Percentiles rank a stretch among this genome's conserved stretches.
Conservation (phyloP, 1,284 basidiomycete species). For the Trametes hirsuta region DNA sequence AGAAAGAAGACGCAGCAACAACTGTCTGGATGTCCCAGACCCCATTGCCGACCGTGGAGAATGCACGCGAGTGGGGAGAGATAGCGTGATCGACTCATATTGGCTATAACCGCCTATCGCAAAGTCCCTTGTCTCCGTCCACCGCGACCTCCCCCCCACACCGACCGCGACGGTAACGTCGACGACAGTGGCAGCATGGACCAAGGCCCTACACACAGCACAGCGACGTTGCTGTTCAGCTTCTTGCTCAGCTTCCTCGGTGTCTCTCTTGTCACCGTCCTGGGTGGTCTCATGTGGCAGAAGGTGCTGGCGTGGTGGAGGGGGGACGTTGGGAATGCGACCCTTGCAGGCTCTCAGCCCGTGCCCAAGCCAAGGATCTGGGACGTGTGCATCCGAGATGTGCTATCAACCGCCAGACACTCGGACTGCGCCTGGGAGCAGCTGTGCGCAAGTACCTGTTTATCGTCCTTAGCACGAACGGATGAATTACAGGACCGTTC, state of each 20-base stretch:
- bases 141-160: conserved; percentile 1
- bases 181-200: conserved; percentile 4
- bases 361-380: conserved; percentile 10
- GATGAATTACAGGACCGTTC: conserved; percentile 3
- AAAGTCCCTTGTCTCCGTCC: background rate
- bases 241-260: conserved; percentile 21
- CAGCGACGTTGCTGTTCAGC: conserved; percentile 18
- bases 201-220: background rate
- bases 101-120: background rate
- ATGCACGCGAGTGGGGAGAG: too few species aligned
- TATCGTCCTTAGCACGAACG: background rate
- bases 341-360: background rate
- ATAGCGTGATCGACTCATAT: too few species aligned
- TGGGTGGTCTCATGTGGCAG: conserved; percentile 18
- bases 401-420: conserved; percentile 6
- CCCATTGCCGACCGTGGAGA: too few species aligned
- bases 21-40: too few species aligned
- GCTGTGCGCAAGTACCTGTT: conserved; percentile 20
- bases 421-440: conserved; percentile 20
- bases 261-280: conserved; percentile 9
- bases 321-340: background rate
- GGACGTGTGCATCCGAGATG: conserved; percentile 18
- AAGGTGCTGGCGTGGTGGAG: conserved; percentile 2
- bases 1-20: too few species aligned
- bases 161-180: background rate